Base-by-base conservation (phyloP, 176 grass and related monocot genomes). In the Metroxylon sagu region DNA sequence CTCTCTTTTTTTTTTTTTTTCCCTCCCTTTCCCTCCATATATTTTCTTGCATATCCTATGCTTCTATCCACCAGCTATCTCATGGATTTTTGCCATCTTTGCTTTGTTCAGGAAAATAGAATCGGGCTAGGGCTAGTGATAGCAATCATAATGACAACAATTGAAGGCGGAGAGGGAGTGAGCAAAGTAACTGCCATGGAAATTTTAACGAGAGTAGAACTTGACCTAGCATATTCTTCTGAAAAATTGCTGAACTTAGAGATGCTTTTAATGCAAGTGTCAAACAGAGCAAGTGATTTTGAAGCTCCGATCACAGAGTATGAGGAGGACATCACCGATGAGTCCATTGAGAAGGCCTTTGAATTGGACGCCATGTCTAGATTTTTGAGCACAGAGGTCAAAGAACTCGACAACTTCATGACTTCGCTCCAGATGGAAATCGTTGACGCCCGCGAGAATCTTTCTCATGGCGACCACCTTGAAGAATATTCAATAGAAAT, bases 221-320 rank as follows among this genome's bases (percentile, higher is more conserved):
- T 83, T 21, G 81, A 90, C 48, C 59, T 97, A 59, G 66, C 81
- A 54, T 97, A 88, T 79, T 86, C 78, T 52, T 88, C 93, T 0
- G 87, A 88, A 50, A 97, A 97, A 49, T 72, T 91, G 3, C 51
- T 97, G 27, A 97, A 91, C 70, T 60, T 97, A 56, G 87, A 97
- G 69, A 91, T 97, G 69, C 17, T 91, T 59, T 64, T 85, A 60
- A 83, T 97, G 93, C 81, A 91, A 79, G 77, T 97, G 62, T 78
- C 81, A 29, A 65, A 54, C 15, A 82, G 52, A 49, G 79, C 75
- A 39, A 79, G 61, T 56, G 81, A 83, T 56, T 59, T 97, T 56
- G 87, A 87, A 52, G 79, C 80, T 49, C 53, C 53, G 53, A 59
- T 19, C 10, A 68, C 74, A 19, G 86, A 90, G 35, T 51, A 66